Conservation (phyloP, 2,329 filamentous ascomycete genomes). For the Xylaria multiplex region DNA sequence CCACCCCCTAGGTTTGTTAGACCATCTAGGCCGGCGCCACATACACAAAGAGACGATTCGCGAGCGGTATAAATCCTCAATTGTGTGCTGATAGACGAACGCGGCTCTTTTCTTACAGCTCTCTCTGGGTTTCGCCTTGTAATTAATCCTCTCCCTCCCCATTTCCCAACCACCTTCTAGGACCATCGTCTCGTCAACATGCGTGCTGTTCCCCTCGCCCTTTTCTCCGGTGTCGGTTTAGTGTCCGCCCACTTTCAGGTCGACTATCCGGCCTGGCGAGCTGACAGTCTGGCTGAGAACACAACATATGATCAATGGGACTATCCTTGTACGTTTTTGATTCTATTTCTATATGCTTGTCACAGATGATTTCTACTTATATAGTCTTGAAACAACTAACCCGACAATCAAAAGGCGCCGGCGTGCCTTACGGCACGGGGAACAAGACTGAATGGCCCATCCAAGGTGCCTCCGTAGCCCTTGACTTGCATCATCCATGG, state of each 20-base stretch:
- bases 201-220: constrained; percentile 27
- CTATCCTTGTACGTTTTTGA: constrained; percentile 59
- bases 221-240: constrained; percentile 51
- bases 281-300: constrained; percentile 56
- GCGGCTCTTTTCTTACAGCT: neutral
- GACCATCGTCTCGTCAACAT: constrained; percentile 29
- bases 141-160: neutral
- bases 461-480: constrained; percentile 58
- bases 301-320: constrained; percentile 59
- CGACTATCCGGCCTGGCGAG: constrained; percentile 60
- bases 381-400: constrained; percentile 12
- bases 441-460: constrained; percentile 66
- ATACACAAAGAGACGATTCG: neutral
- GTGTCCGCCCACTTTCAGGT: constrained; percentile 61
- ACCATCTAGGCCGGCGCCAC: neutral
- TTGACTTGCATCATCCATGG: constrained; percentile 63
- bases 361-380: constrained; percentile 2
- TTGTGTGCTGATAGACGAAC: neutral
- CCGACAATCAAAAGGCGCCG: constrained; percentile 54
- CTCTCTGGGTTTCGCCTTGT: constrained; percentile 11
- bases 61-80: constrained; percentile 17
- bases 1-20: neutral
- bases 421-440: constrained; percentile 55
- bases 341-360: constrained; percentile 9
- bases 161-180: neutral